Percentiles rank a stretch among this genome's conserved stretches.
Conservation (phyloP, 345 rosid species). For the Microthlaspi erraticum region DNA sequence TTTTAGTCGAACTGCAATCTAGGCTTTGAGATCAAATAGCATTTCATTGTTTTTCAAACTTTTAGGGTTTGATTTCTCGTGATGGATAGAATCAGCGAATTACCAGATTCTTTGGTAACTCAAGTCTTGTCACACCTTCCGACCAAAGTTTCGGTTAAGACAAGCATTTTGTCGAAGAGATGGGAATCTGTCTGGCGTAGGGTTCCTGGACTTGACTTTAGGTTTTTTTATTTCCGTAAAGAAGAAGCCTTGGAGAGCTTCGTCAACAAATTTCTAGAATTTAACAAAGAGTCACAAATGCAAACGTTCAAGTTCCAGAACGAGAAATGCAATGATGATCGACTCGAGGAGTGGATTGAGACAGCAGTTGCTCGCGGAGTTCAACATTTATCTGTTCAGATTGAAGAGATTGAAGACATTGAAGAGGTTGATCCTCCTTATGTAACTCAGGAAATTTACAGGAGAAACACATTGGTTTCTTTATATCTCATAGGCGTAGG, state of each 20-base stretch:
- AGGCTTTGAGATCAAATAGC: too few species aligned
- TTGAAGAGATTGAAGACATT: too few species aligned
- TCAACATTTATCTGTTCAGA: conserved; percentile 1
- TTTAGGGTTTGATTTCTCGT: neutral
- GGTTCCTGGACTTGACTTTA: neutral
- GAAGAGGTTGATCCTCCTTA: too few species aligned
- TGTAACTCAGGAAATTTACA: neutral
- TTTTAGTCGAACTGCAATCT: too few species aligned
- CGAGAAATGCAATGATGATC: too few species aligned
- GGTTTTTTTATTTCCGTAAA: too few species aligned
- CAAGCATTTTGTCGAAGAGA: conserved; percentile 11
- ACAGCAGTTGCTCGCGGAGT: neutral
- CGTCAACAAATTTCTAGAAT: neutral
- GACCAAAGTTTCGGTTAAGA: conserved; percentile 13
- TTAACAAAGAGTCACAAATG: neutral
- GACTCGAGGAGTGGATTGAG: neutral
- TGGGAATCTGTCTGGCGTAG: conserved; percentile 7
- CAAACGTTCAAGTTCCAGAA: neutral
- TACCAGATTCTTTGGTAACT: neutral
- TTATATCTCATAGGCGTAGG: neutral
- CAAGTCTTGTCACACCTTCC: neutral
- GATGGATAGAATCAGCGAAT: conserved; percentile 22
- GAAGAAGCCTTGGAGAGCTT: too few species aligned
- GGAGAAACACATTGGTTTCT: conserved; percentile 10
- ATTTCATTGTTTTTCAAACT: neutral